These are phyloP conservation scores for Protea cynaroides DNA, from an alignment of 164 flowering plant genomes.

Conservation along the genomic window DNA sequence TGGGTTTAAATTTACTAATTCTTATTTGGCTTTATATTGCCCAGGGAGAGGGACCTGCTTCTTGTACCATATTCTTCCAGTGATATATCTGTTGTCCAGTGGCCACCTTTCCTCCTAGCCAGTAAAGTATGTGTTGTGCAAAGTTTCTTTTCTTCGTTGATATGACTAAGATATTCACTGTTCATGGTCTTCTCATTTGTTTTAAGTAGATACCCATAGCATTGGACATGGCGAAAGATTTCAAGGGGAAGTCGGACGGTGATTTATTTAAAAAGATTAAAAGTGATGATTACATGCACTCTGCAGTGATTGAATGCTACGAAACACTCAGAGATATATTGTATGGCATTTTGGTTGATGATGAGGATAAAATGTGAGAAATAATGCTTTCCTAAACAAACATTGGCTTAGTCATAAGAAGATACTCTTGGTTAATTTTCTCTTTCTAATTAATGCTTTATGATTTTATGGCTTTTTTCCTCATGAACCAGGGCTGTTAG, in stretches of 20 bases:
- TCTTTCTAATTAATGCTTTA: not conserved
- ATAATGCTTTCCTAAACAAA: not conserved
- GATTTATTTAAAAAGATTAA: slow-evolving; percentile 74
- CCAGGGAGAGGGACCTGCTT: slow-evolving; percentile 78
- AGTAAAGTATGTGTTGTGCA: slow-evolving; percentile 58
- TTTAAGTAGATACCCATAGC: slow-evolving; percentile 84
- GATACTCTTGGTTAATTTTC: not conserved
- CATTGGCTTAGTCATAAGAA: not conserved
- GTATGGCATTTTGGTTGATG: slow-evolving; percentile 47
- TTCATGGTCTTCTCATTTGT: slow-evolving; percentile 4
- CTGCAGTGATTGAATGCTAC: slow-evolving; percentile 89
- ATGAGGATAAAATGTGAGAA: slow-evolving; percentile 53
- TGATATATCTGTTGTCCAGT: slow-evolving; percentile 70
- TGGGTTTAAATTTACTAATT: slow-evolving; percentile 1
- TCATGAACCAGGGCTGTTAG: slow-evolving; percentile 40
- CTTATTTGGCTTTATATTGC: slow-evolving; percentile 11
- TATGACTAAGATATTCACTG: not conserved
- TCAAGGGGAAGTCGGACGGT: slow-evolving; percentile 61
- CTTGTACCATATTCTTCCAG: slow-evolving; percentile 73
- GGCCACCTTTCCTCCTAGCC: slow-evolving; percentile 98
- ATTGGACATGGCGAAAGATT: slow-evolving; percentile 95
- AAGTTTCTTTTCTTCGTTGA: not conserved
- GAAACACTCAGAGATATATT: slow-evolving; percentile 67
- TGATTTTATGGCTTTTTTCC: slow-evolving; percentile 5
- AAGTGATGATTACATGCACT: slow-evolving; percentile 67